phyloP scores from a whole-genome alignment of 805 yeast genomes.

The Spathaspora sp. region DNA sequence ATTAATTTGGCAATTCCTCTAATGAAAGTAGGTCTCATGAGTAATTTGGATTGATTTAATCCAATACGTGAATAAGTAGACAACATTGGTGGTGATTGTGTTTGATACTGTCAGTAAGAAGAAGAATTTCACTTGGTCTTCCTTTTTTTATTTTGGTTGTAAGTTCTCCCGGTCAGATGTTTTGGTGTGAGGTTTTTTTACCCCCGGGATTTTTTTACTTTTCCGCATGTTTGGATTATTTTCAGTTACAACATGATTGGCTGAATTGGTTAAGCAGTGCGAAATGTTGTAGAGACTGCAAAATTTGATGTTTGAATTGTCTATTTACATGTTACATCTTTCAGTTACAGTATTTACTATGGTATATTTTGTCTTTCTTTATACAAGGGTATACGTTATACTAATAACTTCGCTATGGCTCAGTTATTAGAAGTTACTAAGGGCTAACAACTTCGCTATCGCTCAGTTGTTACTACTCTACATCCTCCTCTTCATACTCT shows the following conservation, averaged over 20 bases:
- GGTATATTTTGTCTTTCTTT: too few relatives aligned
- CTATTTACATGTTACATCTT: neutral
- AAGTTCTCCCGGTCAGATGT: neutral
- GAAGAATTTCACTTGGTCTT: neutral
- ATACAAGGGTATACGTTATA: too few relatives aligned
- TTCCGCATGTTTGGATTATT: slow-evolving; percentile 2
- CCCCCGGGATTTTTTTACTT: neutral
- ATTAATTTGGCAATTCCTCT: slow-evolving; percentile 42
- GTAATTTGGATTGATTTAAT: slow-evolving; percentile 13
- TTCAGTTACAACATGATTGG: slow-evolving; percentile 5
- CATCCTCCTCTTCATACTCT: slow-evolving; percentile 41
- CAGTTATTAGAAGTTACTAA: slow-evolving; percentile 4
- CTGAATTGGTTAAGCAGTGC: neutral
- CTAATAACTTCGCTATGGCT: neutral
- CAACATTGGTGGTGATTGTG: too few relatives aligned
- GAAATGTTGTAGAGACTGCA: neutral
- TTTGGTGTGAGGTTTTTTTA: neutral
- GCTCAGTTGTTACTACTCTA: slow-evolving; percentile 11
- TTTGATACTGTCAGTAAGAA: too few relatives aligned
- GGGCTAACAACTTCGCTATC: neutral
- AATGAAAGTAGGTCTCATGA: slow-evolving; percentile 17
- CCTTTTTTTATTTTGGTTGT: neutral
- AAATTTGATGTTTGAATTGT: too few relatives aligned
- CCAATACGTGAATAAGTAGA: slow-evolving; percentile 27
- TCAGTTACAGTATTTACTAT: neutral